phyloP scores from a whole-genome alignment of 352 stramenopile genomes.

The Phytopythium aichiense region DNA sequence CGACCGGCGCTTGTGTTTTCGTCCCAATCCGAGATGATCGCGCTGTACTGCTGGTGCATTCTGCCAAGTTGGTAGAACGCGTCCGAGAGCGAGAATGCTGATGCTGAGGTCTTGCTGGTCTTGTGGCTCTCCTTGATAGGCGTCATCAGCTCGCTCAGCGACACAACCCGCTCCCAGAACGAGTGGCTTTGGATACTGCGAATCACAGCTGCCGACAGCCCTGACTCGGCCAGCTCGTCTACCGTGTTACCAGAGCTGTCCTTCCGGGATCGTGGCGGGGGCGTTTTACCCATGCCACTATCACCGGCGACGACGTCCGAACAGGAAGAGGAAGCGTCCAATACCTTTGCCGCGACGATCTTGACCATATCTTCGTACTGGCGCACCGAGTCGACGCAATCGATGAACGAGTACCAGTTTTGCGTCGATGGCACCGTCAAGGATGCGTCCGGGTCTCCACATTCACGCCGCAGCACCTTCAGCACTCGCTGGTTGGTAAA shows the following conservation, averaged over 20 bases:
- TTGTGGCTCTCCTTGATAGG: slow-evolving; percentile 75
- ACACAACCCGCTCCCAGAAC: slow-evolving; percentile 75
- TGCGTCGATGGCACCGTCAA: slow-evolving; percentile 40
- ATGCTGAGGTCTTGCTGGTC: slow-evolving; percentile 16
- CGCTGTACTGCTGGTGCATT: slow-evolving; percentile 72
- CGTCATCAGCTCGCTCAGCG: slow-evolving; percentile 72
- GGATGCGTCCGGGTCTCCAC: slow-evolving; percentile 51
- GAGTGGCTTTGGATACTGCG: slow-evolving; percentile 54
- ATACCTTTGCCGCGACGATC: slow-evolving; percentile 62
- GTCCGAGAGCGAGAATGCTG: slow-evolving; percentile 55
- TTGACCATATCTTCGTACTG: slow-evolving; percentile 86
- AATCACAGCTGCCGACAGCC: slow-evolving; percentile 33
- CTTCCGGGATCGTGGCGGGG: slow-evolving; percentile 18
- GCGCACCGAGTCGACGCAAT: slow-evolving; percentile 71
- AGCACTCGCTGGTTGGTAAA: slow-evolving; percentile 60
- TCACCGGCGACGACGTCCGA: neutral
- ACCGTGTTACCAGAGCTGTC: slow-evolving; percentile 37
- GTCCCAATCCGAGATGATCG: slow-evolving; percentile 68
- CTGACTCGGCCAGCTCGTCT: slow-evolving; percentile 42
- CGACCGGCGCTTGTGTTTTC: slow-evolving; percentile 42
- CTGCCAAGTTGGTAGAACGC: slow-evolving; percentile 77
- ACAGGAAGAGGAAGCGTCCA: slow-evolving; percentile 21
- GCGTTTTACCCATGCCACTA: no score
- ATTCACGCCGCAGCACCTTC: slow-evolving; percentile 56
- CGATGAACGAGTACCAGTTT: slow-evolving; percentile 77